Base-by-base conservation (phyloP, 805 yeast genomes). In the Yamadazyma sp. region DNA sequence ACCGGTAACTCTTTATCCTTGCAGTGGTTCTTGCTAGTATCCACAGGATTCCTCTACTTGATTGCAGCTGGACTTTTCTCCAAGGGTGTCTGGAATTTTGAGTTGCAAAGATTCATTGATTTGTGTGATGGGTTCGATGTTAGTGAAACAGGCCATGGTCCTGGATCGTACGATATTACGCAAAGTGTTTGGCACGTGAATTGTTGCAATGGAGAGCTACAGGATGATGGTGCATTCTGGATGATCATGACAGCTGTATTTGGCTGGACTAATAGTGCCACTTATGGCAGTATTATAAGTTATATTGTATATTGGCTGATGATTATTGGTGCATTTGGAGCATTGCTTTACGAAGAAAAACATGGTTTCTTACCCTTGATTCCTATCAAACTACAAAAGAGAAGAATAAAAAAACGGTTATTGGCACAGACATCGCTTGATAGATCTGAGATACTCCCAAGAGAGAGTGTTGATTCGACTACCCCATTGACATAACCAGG, bases 201-300 rank as follows among this genome's bases (percentile, higher is more conserved):
- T 61, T 88, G 96, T 59, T 89, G 97, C 64, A 88, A 88, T 57
- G 95, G 95, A 16, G 50, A 46, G 24, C 83, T 85, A 48, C 84
- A 76, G n/a, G 96, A 89, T 53, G 95, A 95, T 3, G 50, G 50
- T 3, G 43, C 48, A 3, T 78, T 82, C 21, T 89, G 95, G 95
- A 87, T 88, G 95, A 67, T 89, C 23, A 71, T 85, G 51, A 87
- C 90, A 23, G 96, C 95, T 1, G 68, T 89, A 4, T 72, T 89
- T 35, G 97, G 97, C 2, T 89, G 97, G 97, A 88, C 93, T 10
- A 89, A 89, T 57, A 78, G 90, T 46, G 96, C 96, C 3, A 89
- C 97, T 0, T 86, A 83, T 54, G 95, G 95, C 3, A 84, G 95
- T 14, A 89, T 89, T 1, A 57, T 73, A 4, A 76, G 89, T 34